Percentiles rank a stretch among this genome's conserved stretches.
phyloP scores from a whole-genome alignment of 2,329 filamentous ascomycete species.

The Ceratocystiopsis brevicomis region DNA sequence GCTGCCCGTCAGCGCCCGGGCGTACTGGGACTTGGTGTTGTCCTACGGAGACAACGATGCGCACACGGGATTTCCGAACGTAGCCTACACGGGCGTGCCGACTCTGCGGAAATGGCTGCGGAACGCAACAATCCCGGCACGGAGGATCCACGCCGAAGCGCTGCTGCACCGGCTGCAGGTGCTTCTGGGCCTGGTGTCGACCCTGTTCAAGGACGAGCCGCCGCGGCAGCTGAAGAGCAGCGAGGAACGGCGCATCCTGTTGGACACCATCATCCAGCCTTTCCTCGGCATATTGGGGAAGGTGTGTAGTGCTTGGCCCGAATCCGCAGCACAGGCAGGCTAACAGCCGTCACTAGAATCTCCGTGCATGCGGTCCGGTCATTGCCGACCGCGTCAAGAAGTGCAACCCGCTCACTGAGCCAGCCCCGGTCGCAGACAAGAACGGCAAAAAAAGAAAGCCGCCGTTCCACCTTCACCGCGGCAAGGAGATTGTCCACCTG shows the following conservation, averaged over 20 bases:
- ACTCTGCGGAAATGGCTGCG: slow-evolving; percentile 4
- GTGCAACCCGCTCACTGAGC: slow-evolving; percentile 3
- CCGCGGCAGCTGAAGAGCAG: too few relatives aligned
- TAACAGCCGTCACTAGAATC: too few relatives aligned
- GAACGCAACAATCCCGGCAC: neutral
- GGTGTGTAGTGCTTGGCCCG: neutral
- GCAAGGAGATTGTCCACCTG: neutral
- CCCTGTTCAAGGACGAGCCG: too few relatives aligned
- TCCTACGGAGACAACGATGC: neutral
- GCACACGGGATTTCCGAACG: neutral
- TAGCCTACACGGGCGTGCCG: slow-evolving; percentile 2
- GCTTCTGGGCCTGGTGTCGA: neutral
- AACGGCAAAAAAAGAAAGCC: neutral
- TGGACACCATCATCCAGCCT: too few relatives aligned
- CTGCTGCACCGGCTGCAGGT: slow-evolving; percentile 3
- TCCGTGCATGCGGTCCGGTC: neutral
- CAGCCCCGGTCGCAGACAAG: neutral
- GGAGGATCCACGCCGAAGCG: neutral
- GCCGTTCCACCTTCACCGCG: neutral
- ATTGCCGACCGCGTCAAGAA: neutral
- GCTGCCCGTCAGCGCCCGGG: slow-evolving; percentile 2
- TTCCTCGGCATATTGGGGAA: neutral
- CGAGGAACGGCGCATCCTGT: too few relatives aligned
- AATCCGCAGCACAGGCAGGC: neutral
- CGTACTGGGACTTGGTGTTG: slow-evolving; percentile 1